Base-by-base conservation (phyloP, 2,329 filamentous ascomycete genomes). In the Dichotomopilus funicola region DNA sequence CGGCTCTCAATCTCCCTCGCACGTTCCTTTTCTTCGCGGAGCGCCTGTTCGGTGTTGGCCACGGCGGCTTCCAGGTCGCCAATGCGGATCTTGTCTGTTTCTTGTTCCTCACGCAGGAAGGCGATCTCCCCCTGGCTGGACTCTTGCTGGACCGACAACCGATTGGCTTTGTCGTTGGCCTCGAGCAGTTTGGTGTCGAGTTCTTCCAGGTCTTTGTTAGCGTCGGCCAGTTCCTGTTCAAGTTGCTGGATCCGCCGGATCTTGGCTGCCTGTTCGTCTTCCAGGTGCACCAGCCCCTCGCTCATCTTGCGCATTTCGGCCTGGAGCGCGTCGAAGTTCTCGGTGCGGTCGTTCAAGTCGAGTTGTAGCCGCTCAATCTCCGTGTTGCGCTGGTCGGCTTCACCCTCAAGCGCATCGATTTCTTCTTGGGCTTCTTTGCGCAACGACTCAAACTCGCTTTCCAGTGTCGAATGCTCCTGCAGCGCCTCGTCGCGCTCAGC, bases 71-170 rank as follows among this genome's bases (percentile, higher is more conserved):
- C 91, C 6, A 97, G 78, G 66, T 97, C 91, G 40, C 92, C 90
- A 65, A 99, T 97, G 72, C 91, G 91, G 68, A 99, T 95, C 78
- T 99, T 99, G 75, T 99, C 94, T 13, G 82, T 83, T 71, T 99
- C 94, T 71, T 99, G 94, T 74, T 99, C 94, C 68, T 99, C 94
- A 1, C 94, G 86, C 50, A 99, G 72, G 78, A 99, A 99, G 1
- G 89, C 86, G 71, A 97, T 95, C 70, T 99, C 94, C 57, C 87
- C 87, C 65, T 96, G 92, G 55, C 88, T 87, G 5, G 89, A 95
- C 71, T 99, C 94, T 61, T 92, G 87, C 67, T 97, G 91, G 36
- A 99, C 89, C 4, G 88, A 86, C 2, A 97, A 78, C 52, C 91
- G 83, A 65, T 95, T 88, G 48, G 88, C 86, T 76, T 97, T 97